These are phyloP conservation scores for Hypoxylon sp. DNA, from an alignment of 2,329 filamentous ascomycete genomes.

Conservation along the genomic window DNA sequence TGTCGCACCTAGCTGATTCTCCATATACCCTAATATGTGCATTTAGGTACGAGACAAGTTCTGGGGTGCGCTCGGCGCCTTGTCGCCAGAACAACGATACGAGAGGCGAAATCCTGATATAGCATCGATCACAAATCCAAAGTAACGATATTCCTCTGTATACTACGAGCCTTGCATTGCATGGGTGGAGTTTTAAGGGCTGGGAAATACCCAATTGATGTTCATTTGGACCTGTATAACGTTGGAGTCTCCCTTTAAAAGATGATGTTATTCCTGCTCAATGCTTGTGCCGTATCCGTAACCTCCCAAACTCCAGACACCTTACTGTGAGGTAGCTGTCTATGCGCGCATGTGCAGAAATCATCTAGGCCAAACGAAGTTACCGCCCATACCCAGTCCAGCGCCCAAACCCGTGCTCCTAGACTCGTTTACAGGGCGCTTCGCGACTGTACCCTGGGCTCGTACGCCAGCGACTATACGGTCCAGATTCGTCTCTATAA, in stretches of 20 bases:
- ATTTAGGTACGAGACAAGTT: slow-evolving; percentile 59
- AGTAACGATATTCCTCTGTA: slow-evolving; percentile 35
- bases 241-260: slow-evolving; percentile 25
- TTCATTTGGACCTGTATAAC: slow-evolving; percentile 39
- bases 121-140: slow-evolving; percentile 31
- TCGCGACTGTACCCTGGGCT: slow-evolving; percentile 81
- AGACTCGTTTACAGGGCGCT: slow-evolving; percentile 82
- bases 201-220: slow-evolving; percentile 50
- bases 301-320: slow-evolving; percentile 39
- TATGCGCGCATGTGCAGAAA: slow-evolving; percentile 9
- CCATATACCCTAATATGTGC: slow-evolving; percentile 1
- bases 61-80: slow-evolving; percentile 55
- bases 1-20: not conserved
- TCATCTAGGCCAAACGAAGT: slow-evolving; percentile 68
- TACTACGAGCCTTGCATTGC: slow-evolving; percentile 43
- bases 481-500: slow-evolving; percentile 91
- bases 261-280: slow-evolving; percentile 30
- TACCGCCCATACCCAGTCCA: slow-evolving; percentile 69
- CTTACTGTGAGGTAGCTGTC: not conserved
- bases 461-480: slow-evolving; percentile 89
- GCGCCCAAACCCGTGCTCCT: slow-evolving; percentile 62
- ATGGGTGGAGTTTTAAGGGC: slow-evolving; percentile 55
- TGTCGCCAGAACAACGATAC: slow-evolving; percentile 50
- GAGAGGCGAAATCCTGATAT: slow-evolving; percentile 46
- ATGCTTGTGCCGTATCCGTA: slow-evolving; percentile 38